phyloP scores from a whole-genome alignment of 2,329 filamentous ascomycete genomes.

The Apiospora arundinis region DNA sequence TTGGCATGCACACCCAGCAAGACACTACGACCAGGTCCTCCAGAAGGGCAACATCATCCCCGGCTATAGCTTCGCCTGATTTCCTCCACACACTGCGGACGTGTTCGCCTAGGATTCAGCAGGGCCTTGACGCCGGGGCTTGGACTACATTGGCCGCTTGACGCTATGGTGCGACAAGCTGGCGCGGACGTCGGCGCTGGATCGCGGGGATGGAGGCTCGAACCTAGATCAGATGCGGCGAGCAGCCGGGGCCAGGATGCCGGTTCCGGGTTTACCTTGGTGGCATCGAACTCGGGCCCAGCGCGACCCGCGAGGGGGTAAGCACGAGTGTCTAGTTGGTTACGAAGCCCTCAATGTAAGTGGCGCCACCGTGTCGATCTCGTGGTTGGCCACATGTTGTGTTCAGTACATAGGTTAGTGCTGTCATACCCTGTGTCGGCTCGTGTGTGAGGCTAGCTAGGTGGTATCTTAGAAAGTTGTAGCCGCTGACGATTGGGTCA shows the following conservation, averaged over 20 bases:
- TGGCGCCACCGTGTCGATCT: conserved; percentile 30
- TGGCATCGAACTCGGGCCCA: conserved; percentile 31
- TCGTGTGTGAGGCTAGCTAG: conserved; percentile 36
- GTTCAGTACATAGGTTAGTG: conserved; percentile 38
- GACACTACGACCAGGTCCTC: conserved; percentile 29
- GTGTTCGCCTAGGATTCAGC: conserved; percentile 39
- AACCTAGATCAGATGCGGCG: conserved; percentile 28
- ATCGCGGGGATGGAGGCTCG: conserved; percentile 42
- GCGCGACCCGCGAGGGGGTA: conserved; percentile 27
- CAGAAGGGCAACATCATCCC: conserved; percentile 21
- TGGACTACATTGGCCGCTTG: conserved; percentile 35
- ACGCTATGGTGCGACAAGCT: conserved; percentile 34
- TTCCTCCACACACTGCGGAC: conserved; percentile 34
- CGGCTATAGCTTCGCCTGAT: conserved; percentile 25
- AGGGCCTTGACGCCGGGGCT: conserved; percentile 38
- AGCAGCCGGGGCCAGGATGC: conserved; percentile 35
- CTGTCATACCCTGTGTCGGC: conserved; percentile 30
- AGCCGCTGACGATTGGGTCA: conserved; percentile 41
- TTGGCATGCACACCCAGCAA: conserved; percentile 33
- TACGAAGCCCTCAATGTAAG: conserved; percentile 38
- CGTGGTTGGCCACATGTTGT: conserved; percentile 26
- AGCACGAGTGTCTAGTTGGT: conserved; percentile 29
- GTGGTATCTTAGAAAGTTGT: conserved; percentile 43
- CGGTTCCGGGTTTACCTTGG: conserved; percentile 43
- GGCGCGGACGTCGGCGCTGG: conserved; percentile 38